Percentiles rank a stretch among this genome's conserved stretches.
Conservation (phyloP, 1,139 yeast genomes). For the Sugiyamaella japonica region DNA sequence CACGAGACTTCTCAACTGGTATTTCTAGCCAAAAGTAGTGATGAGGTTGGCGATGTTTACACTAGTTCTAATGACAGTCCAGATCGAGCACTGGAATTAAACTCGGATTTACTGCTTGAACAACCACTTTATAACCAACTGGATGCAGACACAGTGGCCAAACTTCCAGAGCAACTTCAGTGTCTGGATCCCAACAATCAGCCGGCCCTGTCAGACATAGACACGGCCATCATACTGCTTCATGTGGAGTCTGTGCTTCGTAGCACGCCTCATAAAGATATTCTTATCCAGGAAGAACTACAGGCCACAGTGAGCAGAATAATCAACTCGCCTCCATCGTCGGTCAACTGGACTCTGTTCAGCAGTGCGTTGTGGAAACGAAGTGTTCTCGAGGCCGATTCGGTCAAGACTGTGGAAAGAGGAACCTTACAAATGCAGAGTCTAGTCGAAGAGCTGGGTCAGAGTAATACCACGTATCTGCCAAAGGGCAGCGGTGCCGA, state of each 20-base stretch:
- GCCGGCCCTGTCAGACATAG: slow-evolving; percentile 69
- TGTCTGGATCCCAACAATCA: slow-evolving; percentile 78
- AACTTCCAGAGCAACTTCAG: slow-evolving; percentile 58
- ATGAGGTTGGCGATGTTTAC: neutral
- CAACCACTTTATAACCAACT: slow-evolving; percentile 52
- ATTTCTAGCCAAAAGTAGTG: slow-evolving; percentile 65
- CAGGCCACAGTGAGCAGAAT: slow-evolving; percentile 73
- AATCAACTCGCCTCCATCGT: slow-evolving; percentile 50
- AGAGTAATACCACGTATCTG: slow-evolving; percentile 58
- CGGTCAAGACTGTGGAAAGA: slow-evolving; percentile 86
- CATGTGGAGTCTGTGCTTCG: slow-evolving; percentile 65
- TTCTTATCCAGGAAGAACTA: slow-evolving; percentile 78
- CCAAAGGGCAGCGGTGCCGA: slow-evolving; percentile 46
- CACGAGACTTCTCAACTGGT: slow-evolving; percentile 70
- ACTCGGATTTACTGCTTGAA: slow-evolving; percentile 80
- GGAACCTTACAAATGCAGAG: slow-evolving; percentile 93
- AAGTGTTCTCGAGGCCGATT: slow-evolving; percentile 75
- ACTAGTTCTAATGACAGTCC: slow-evolving; percentile 27
- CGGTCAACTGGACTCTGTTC: slow-evolving; percentile 74
- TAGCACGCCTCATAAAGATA: slow-evolving; percentile 68
- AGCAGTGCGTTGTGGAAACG: slow-evolving; percentile 90
- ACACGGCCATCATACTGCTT: slow-evolving; percentile 68
- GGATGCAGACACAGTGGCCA: slow-evolving; percentile 46
- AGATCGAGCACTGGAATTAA: slow-evolving; percentile 48
- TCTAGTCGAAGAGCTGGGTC: slow-evolving; percentile 84